Conservation (phyloP, 257 asterid species). For the Plectranthus barbatus region DNA sequence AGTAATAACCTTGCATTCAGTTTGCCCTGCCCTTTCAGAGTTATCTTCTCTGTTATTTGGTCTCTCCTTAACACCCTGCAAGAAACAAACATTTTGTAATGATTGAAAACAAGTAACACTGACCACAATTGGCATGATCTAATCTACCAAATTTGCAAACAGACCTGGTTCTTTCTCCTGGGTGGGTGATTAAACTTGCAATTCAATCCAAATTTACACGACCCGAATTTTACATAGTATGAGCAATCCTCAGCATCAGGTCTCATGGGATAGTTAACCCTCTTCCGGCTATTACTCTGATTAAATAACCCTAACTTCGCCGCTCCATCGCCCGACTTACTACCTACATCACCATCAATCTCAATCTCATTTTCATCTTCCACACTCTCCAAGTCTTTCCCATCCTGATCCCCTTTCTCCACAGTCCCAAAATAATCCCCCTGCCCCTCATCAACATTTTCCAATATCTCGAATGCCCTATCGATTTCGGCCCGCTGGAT, state of each 20-base stretch:
- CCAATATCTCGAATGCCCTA: constrained; percentile 4
- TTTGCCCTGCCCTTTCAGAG: constrained; percentile 37
- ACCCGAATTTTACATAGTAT: constrained; percentile 61
- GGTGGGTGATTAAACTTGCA: constrained; percentile 97
- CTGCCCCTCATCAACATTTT: background rate
- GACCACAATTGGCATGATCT: background rate
- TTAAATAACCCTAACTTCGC: constrained; percentile 7
- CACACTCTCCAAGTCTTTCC: constrained; percentile 11
- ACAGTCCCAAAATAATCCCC: constrained; percentile 12
- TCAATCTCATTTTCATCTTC: constrained; percentile 16
- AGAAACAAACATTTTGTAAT: background rate
- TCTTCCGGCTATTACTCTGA: constrained; percentile 21
- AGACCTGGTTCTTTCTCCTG: constrained; percentile 56
- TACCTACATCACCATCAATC: constrained; percentile 14
- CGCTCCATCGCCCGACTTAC: constrained; percentile 11
- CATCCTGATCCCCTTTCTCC: background rate
- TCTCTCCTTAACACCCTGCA: constrained; percentile 37
- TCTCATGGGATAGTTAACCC: constrained; percentile 54
- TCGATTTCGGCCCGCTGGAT: constrained; percentile 33
- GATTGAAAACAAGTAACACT: background rate
- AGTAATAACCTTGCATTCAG: constrained; percentile 66
- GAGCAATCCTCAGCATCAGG: constrained; percentile 88
- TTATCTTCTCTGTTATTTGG: constrained; percentile 31
- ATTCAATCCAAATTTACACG: constrained; percentile 70
- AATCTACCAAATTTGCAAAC: background rate